Percentiles rank a stretch among this genome's conserved stretches.
Conservation (phyloP, 306 rosid genomes). For the Crataegus laevigata region DNA sequence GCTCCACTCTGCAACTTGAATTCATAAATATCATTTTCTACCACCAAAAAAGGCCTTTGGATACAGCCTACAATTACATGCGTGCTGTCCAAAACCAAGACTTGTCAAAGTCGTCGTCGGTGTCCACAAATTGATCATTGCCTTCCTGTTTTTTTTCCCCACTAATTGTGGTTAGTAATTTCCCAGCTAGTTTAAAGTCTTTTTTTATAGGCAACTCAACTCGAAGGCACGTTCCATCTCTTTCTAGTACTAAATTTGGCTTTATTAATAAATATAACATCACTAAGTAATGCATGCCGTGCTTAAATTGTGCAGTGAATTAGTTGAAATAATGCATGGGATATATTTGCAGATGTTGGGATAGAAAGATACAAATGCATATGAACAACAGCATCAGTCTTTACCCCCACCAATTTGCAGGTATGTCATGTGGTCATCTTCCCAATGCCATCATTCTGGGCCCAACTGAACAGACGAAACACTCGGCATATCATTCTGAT, state of each 20-base stretch:
- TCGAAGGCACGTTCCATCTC: background rate
- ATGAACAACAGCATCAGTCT: slow-evolving; percentile 3
- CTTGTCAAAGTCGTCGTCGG: background rate
- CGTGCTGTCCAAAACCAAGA: background rate
- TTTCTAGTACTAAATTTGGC: background rate
- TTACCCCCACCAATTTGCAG: background rate
- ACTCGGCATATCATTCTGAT: background rate
- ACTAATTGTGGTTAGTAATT: slow-evolving; percentile 3
- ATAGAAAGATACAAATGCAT: slow-evolving; percentile 9
- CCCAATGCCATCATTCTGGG: background rate
- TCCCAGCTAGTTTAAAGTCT: background rate
- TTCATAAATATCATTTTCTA: background rate
- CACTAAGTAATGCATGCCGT: background rate
- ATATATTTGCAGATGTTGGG: background rate
- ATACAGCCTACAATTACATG: background rate
- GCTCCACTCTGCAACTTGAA: background rate
- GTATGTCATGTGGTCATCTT: background rate
- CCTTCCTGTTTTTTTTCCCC: slow-evolving; percentile 1
- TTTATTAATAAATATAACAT: background rate
- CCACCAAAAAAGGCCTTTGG: background rate
- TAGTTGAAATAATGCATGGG: background rate
- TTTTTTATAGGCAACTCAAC: background rate
- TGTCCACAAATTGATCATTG: background rate
- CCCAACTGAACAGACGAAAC: background rate
- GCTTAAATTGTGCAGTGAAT: background rate